Conservation (phyloP, 257 asterid species). For the Forsythia suspensa region DNA sequence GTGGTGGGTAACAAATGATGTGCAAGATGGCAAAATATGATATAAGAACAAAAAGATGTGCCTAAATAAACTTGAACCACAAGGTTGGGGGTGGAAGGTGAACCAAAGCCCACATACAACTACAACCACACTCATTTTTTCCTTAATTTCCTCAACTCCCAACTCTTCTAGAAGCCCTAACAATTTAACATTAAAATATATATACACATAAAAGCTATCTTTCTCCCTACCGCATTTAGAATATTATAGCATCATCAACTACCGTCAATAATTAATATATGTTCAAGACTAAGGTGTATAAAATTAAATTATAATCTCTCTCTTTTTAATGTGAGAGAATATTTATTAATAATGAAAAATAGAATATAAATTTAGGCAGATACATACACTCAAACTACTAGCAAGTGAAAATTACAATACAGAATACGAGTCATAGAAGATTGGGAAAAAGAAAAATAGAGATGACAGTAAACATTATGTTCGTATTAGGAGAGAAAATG, state of each 20-base stretch:
- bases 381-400: background rate
- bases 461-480: background rate
- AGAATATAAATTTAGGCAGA: too few species aligned
- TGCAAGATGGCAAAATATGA: slow-evolving; percentile 3
- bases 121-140: slow-evolving; percentile 42
- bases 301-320: background rate
- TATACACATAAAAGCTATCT: background rate
- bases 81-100: slow-evolving; percentile 74
- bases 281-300: slow-evolving; percentile 24
- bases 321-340: too few species aligned
- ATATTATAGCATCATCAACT: slow-evolving; percentile 30
- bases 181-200: background rate
- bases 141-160: slow-evolving; percentile 38
- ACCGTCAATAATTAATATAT: slow-evolving; percentile 24
- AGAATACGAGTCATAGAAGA: too few species aligned
- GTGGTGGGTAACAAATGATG: slow-evolving; percentile 6
- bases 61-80: slow-evolving; percentile 56
- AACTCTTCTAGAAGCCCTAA: slow-evolving; percentile 75
- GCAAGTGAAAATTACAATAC: background rate
- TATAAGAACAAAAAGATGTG: slow-evolving; percentile 28
- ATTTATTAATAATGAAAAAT: background rate
- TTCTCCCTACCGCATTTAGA: slow-evolving; percentile 6
- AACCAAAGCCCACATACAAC: slow-evolving; percentile 71
- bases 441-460: background rate
- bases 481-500: background rate